Evolutionary conservation across 768 basidiomycete species (phyloP).

Genomic region (Rhodosporidiobolus odoratus): DNA sequence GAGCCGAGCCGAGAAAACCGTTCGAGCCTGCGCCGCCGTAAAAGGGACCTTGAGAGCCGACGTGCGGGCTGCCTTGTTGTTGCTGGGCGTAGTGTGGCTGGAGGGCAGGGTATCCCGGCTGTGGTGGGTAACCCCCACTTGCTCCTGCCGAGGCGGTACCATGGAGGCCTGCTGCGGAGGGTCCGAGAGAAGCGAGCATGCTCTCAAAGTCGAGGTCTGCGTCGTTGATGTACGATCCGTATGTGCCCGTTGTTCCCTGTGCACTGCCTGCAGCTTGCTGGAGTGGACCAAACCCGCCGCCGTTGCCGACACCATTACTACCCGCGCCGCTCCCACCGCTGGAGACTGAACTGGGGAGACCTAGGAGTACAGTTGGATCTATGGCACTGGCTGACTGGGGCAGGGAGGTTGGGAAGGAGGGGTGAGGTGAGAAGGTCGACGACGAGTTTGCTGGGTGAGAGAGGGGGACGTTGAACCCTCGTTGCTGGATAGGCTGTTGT

Average conservation of each 20-base stretch:
- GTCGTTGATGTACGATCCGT: conserved; percentile 12
- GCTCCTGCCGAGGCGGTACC: neutral
- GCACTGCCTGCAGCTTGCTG: neutral
- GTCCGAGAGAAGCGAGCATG: conserved; percentile 14
- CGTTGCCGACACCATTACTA: neutral
- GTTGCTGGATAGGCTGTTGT: conserved; percentile 69
- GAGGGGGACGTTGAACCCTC: conserved; percentile 51
- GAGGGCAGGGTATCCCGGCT: neutral
- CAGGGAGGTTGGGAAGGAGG: too few relatives aligned
- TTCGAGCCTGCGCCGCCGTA: conserved; percentile 8
- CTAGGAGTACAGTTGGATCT: too few relatives aligned
- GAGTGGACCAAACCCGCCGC: neutral
- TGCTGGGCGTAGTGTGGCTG: neutral
- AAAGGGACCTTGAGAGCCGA: neutral
- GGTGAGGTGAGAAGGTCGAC: too few relatives aligned
- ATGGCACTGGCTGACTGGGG: conserved; percentile 43
- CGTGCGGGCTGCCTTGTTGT: neutral
- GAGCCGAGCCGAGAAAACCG: conserved; percentile 8
- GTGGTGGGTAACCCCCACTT: neutral
- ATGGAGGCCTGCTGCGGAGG: neutral
- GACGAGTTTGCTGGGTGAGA: neutral
- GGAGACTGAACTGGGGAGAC: too few relatives aligned
- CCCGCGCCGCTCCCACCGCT: too few relatives aligned
- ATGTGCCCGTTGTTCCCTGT: neutral
- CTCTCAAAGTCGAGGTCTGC: conserved; percentile 34